Conservation (phyloP, 2,329 filamentous ascomycete species). For the Penicillium sp. region DNA sequence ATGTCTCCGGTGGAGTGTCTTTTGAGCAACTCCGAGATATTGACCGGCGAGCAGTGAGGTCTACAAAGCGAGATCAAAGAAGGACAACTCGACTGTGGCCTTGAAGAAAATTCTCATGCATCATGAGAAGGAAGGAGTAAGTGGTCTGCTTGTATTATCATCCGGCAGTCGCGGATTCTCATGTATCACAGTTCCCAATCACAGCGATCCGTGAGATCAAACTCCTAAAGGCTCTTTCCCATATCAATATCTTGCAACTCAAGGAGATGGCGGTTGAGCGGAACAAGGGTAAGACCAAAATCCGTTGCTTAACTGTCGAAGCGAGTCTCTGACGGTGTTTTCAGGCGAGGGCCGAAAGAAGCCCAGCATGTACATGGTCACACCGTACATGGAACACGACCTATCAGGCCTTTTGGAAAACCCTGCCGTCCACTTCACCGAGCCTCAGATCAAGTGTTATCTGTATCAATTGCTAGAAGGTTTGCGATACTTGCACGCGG, state of each 20-base stretch:
- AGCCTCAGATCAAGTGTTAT: slow-evolving; percentile 97
- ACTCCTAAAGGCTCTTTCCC: slow-evolving; percentile 91
- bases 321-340: slow-evolving; percentile 28
- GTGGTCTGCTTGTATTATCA: slow-evolving; percentile 34
- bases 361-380: slow-evolving; percentile 96
- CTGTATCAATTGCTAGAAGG: slow-evolving; percentile 92
- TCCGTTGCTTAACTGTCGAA: neutral
- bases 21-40: slow-evolving; percentile 4
- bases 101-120: slow-evolving; percentile 99
- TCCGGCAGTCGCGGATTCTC: neutral
- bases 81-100: slow-evolving; percentile 76
- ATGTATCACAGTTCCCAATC: slow-evolving; percentile 76
- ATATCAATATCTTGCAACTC: slow-evolving; percentile 82
- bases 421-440: slow-evolving; percentile 82
- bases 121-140: slow-evolving; percentile 93
- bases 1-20: slow-evolving; percentile 39
- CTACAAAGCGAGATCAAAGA: slow-evolving; percentile 81
- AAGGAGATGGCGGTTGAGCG: slow-evolving; percentile 96
- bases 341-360: slow-evolving; percentile 76
- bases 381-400: slow-evolving; percentile 98
- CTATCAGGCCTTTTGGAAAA: slow-evolving; percentile 97
- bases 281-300: slow-evolving; percentile 59
- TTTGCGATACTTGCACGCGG: slow-evolving; percentile 84
- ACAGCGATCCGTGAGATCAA: slow-evolving; percentile 98
- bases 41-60: slow-evolving; percentile 70